Percentiles rank a stretch among this genome's conserved stretches.
phyloP scores from a whole-genome alignment of 345 rosid species.

The Acer campestre region DNA sequence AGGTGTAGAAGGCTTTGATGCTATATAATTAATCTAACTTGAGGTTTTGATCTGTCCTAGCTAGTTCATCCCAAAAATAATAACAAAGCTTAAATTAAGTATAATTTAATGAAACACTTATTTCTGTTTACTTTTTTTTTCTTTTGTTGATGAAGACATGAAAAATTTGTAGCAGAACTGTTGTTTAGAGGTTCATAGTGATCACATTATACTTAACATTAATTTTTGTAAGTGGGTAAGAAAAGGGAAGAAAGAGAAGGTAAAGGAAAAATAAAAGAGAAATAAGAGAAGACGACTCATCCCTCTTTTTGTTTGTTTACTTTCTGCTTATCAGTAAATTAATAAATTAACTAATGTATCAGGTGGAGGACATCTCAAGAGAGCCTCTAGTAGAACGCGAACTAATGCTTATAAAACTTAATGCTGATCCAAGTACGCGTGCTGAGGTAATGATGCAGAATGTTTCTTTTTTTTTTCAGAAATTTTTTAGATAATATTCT shows the following conservation, averaged over 20 bases:
- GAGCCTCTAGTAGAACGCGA: conserved; percentile 98
- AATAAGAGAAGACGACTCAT: neutral
- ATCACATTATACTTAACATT: neutral
- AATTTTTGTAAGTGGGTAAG: neutral
- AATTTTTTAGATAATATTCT: neutral
- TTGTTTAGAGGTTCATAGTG: neutral
- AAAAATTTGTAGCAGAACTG: neutral
- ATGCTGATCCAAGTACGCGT: conserved; percentile 56
- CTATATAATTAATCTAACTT: neutral
- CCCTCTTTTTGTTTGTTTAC: neutral
- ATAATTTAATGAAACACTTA: neutral
- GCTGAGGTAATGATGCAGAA: conserved; percentile 55
- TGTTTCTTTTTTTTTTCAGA: neutral
- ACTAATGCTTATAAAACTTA: conserved; percentile 83
- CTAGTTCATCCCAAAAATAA: neutral
- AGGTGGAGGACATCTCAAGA: conserved; percentile 90
- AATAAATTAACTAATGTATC: conserved; percentile 13
- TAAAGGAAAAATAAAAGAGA: too few relatives aligned
- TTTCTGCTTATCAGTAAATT: neutral
- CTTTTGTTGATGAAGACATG: neutral
- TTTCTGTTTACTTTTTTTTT: neutral
- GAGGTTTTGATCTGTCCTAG: neutral
- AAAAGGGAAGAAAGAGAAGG: neutral
- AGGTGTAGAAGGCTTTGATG: neutral
- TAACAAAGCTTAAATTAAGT: conserved; percentile 3